Percentiles rank a stretch among this genome's conserved stretches.
phyloP scores from a whole-genome alignment of 257 asterid genomes.

The Paraleonurus japonicus region DNA sequence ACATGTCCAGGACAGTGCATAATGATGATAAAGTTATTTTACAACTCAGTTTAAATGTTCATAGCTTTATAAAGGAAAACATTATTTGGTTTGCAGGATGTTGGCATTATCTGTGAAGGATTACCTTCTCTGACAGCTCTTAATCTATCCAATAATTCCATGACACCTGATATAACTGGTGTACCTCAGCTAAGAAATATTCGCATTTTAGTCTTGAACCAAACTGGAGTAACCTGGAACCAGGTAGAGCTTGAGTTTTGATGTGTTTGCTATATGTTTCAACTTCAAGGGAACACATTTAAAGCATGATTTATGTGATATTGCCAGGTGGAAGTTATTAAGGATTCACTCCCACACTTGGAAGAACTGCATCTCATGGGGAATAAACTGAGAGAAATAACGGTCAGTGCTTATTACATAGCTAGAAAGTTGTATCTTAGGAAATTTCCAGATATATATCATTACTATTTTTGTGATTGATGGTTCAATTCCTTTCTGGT shows the following conservation, averaged over 20 bases:
- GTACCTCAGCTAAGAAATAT: constrained; percentile 57
- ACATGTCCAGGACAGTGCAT: not conserved
- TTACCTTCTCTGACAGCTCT: constrained; percentile 70
- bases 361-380: constrained; percentile 96
- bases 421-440: constrained; percentile 6
- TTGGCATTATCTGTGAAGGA: constrained; percentile 62
- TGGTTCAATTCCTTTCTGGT: not conserved
- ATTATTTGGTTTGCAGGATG: constrained; percentile 50
- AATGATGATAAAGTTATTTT: not conserved
- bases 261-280: constrained; percentile 7
- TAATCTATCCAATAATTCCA: constrained; percentile 64
- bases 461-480: not conserved
- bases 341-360: constrained; percentile 55
- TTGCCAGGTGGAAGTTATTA: constrained; percentile 77
- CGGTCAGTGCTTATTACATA: constrained; percentile 40
- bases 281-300: constrained; percentile 5
- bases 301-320: constrained; percentile 13
- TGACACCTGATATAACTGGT: constrained; percentile 51
- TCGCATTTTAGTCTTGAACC: constrained; percentile 74
- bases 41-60: not conserved
- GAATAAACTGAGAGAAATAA: constrained; percentile 62
- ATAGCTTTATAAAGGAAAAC: constrained; percentile 7
- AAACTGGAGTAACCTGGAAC: constrained; percentile 72
- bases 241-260: constrained; percentile 48
- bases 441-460: constrained; percentile 3